Conservation (phyloP, 2,329 filamentous ascomycete genomes). For the Trichoderma oligosporum region DNA sequence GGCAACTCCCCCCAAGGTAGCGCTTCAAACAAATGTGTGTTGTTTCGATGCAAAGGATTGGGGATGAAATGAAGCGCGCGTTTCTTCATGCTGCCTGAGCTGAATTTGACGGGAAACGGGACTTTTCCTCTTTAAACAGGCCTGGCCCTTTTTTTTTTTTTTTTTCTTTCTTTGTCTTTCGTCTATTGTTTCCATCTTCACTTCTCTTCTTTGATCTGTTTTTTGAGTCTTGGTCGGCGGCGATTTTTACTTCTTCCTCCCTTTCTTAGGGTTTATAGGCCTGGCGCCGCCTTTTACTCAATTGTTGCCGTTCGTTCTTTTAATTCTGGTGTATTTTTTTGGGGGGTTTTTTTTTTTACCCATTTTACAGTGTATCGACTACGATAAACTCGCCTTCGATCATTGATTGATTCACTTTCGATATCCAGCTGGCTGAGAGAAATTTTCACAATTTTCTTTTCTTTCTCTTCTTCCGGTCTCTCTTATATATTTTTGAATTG, state of each 20-base stretch:
- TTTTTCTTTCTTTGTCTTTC: no score
- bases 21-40: constrained; percentile 11
- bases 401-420: constrained; percentile 8
- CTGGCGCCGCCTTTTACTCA: constrained; percentile 17
- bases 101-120: constrained; percentile 3
- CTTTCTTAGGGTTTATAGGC: constrained; percentile 3
- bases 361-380: neutral
- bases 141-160: constrained; percentile 19
- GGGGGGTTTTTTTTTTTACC: no score
- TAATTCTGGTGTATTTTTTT: neutral
- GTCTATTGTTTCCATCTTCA: constrained; percentile 21
- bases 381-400: constrained; percentile 5
- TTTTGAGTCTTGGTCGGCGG: constrained; percentile 7
- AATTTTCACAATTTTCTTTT: neutral
- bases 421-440: constrained; percentile 16
- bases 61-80: neutral
- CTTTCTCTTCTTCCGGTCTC: constrained; percentile 3
- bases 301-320: constrained; percentile 16
- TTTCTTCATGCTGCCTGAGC: neutral
- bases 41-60: neutral
- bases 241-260: neutral
- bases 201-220: constrained; percentile 18
- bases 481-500: constrained; percentile 1
- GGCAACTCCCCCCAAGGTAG: no score
- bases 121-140: constrained; percentile 21